Evolutionary conservation across 2,329 filamentous ascomycete genomes (phyloP).

Genomic region (Colletotrichum eleusines): DNA sequence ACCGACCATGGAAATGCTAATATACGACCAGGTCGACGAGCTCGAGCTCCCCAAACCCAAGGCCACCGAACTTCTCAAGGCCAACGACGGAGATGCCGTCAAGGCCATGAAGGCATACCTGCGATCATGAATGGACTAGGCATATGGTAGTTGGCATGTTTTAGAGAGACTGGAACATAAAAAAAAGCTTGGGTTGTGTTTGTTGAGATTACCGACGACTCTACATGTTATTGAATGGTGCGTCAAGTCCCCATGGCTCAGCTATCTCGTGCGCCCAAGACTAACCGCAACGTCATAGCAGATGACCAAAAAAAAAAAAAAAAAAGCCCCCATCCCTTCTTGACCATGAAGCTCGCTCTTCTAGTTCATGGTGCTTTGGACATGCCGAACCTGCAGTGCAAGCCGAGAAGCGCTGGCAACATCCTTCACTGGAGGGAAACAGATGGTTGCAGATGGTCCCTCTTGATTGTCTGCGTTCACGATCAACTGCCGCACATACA

Average conservation of each 20-base stretch:
- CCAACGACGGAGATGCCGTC: slow-evolving; percentile 76
- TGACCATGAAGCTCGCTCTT: too few relatives aligned
- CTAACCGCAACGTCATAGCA: background rate
- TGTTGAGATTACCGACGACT: slow-evolving; percentile 19
- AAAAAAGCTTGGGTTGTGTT: slow-evolving; percentile 10
- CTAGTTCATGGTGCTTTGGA: too few relatives aligned
- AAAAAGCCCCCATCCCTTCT: too few relatives aligned
- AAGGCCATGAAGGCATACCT: slow-evolving; percentile 74
- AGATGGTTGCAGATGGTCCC: too few relatives aligned
- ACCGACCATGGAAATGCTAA: background rate
- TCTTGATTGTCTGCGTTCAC: too few relatives aligned
- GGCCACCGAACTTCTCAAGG: slow-evolving; percentile 80
- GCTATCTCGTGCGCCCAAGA: background rate
- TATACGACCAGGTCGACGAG: slow-evolving; percentile 69
- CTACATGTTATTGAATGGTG: slow-evolving; percentile 28
- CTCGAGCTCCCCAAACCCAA: slow-evolving; percentile 78
- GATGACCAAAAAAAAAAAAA: background rate
- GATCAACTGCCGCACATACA: too few relatives aligned
- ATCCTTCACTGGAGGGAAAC: too few relatives aligned
- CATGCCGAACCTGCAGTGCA: too few relatives aligned
- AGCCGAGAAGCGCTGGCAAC: too few relatives aligned
- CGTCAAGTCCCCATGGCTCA: background rate
- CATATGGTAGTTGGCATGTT: background rate
- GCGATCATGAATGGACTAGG: slow-evolving; percentile 41
- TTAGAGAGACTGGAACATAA: slow-evolving; percentile 15